A percentile compares a stretch with the other conserved stretches of the same genome.
These are phyloP conservation scores for Cicer judaicum DNA, from an alignment of 306 rosid species.

Conservation along the genomic window DNA sequence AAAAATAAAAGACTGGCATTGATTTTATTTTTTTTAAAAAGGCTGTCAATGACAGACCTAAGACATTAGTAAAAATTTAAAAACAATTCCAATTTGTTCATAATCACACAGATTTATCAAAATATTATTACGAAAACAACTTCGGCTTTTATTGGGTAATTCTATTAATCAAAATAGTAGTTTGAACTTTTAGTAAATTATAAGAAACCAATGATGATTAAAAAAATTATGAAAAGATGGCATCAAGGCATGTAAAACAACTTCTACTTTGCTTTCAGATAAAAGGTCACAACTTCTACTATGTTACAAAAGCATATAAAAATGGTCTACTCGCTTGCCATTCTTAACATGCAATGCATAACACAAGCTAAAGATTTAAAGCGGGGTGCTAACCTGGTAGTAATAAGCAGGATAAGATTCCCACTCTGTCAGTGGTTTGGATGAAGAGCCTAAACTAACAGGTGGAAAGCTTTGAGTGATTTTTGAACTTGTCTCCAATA, in stretches of 20 bases:
- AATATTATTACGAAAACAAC: not conserved
- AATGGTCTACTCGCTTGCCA: conserved; percentile 26
- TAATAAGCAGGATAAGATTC: conserved; percentile 83
- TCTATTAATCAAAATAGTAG: not conserved
- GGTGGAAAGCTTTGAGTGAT: conserved; percentile 59
- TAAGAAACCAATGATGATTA: not conserved
- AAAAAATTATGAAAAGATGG: no score
- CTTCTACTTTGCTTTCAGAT: conserved; percentile 13
- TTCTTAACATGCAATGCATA: conserved; percentile 27
- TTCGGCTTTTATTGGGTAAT: not conserved
- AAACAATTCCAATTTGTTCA: not conserved
- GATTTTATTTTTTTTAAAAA: not conserved
- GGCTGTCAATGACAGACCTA: not conserved
- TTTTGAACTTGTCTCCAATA: conserved; percentile 81
- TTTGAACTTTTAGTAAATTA: not conserved
- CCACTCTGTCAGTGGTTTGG: conserved; percentile 81
- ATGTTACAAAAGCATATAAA: conserved; percentile 12
- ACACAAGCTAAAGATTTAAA: conserved; percentile 40
- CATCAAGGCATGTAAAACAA: not conserved
- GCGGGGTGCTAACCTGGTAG: conserved; percentile 66
- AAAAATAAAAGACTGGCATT: no score
- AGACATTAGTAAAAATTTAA: not conserved
- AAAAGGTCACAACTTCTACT: conserved; percentile 15
- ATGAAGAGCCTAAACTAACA: conserved; percentile 52
- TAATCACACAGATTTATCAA: not conserved